Evolutionary conservation across 805 yeast genomes (phyloP), one percentile per base, ranked within the genome.

Genomic region (Metschnikowia similis): DNA sequence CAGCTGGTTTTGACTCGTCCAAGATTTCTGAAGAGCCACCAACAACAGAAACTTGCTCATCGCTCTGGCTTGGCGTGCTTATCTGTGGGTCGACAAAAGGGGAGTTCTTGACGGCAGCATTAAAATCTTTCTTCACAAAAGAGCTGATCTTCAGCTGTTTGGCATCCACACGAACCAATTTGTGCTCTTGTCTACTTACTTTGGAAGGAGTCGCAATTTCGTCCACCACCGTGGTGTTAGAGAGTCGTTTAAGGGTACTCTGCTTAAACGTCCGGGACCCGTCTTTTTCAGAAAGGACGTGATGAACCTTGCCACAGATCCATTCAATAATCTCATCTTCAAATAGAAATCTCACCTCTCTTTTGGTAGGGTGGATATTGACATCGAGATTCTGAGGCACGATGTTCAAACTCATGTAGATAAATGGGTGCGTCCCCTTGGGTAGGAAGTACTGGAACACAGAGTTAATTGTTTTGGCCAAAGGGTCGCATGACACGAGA

Each of bases 281-380:
- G 56, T 89, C 96, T 6, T 82, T 74, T 3, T 71, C 70, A 1
- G 80, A 68, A 29, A 94, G 70, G 2, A 70, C 62, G 4, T 65
- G 69, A 48, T 82, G 84, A 1, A 90, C 61, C 5, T 65, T 57
- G 0, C 66, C 64, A 31, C 84, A 74, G 2, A 91, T 73, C 34
- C 61, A 57, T 36, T 84, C 89, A 9, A 88, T 78, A 17, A 94
- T 89, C 61, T 91, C 97, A 41, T 86, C 94, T 59, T 94, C 97
- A 63, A 82, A 67, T 34, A 94, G 69, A 62, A 94, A 90, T 39
- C 95, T 66, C 2, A 94, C 97, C 59, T 92, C 97, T 51, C 92
- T 77, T 58, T 94, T 94, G 0, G 98, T 92, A 0, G 99, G 99
- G 62, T 94, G 99, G 11, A 94, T 84, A 63, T 94, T 94, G 13